Conservation (phyloP, 306 rosid genomes). For the Senna siamea region DNA sequence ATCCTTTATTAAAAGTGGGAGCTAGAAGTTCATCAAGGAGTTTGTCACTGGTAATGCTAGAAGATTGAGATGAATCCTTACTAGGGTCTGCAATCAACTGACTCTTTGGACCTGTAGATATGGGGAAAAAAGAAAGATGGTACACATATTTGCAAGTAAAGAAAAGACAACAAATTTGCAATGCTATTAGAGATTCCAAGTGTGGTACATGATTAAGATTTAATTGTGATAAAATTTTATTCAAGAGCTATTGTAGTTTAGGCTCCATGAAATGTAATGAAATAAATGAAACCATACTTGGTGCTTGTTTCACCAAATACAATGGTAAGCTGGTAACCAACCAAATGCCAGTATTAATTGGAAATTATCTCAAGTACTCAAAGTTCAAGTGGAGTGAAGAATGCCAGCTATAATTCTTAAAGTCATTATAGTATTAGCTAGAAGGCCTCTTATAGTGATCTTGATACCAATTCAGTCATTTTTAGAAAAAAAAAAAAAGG, state of each 20-base stretch:
- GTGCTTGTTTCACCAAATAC: neutral
- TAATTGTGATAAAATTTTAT: neutral
- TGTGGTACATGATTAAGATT: neutral
- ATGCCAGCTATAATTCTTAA: neutral
- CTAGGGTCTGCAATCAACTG: neutral
- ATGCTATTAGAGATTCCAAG: neutral
- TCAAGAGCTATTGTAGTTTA: neutral
- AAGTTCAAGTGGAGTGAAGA: neutral
- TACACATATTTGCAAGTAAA: neutral
- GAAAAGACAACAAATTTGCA: neutral
- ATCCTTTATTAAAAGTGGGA: constrained; percentile 45
- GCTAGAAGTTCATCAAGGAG: constrained; percentile 49
- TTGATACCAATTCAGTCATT: neutral
- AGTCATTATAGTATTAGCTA: neutral
- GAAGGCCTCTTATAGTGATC: neutral
- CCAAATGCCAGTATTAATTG: neutral
- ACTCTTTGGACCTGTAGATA: constrained; percentile 13
- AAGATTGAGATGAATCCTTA: neutral
- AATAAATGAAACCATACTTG: neutral
- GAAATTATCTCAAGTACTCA: neutral
- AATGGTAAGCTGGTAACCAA: neutral
- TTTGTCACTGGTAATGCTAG: constrained; percentile 23
- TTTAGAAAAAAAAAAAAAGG: no score
- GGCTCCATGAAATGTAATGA: neutral
- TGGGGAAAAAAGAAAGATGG: neutral